Percentiles rank a stretch among this genome's conserved stretches.
Evolutionary conservation across 129 eudicot genomes (phyloP).

Genomic region (Flaveria robusta): DNA sequence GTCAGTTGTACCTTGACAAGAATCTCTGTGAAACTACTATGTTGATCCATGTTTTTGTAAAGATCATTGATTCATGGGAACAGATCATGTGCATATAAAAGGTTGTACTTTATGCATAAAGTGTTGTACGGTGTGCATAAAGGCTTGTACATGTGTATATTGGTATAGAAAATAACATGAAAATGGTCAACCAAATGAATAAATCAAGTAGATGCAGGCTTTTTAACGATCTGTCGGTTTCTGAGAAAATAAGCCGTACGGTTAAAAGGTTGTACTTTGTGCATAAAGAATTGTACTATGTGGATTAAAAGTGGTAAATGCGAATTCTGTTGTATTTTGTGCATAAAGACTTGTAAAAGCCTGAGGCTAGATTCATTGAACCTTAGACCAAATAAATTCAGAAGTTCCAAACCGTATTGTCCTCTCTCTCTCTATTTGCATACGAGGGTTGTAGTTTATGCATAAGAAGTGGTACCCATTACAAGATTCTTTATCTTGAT

Average conservation of each 20-base stretch:
- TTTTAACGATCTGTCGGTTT: not conserved
- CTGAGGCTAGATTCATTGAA: not conserved
- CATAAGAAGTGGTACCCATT: not conserved
- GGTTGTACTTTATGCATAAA: not conserved
- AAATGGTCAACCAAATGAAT: not conserved
- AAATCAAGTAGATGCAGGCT: not conserved
- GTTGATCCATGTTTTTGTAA: not conserved
- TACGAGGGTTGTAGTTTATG: not conserved
- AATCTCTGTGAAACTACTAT: not conserved
- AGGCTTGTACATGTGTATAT: not conserved
- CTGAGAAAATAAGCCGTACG: not conserved
- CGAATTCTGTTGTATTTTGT: not conserved
- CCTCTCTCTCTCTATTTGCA: not conserved
- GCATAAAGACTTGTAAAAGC: not conserved
- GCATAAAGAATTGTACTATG: not conserved
- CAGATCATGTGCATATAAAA: not conserved
- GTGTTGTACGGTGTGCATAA: not conserved
- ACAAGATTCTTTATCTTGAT: not conserved
- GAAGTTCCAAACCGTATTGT: not conserved
- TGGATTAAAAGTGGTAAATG: not conserved
- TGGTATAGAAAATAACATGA: not conserved
- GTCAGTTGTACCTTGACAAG: constrained; percentile 11
- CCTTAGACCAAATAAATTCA: not conserved
- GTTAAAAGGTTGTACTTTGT: not conserved
- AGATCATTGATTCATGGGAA: not conserved